Evolutionary conservation across 2,329 filamentous ascomycete species (phyloP), one percentile per base, ranked within the genome.

Genomic region (Calonectria pteridis): DNA sequence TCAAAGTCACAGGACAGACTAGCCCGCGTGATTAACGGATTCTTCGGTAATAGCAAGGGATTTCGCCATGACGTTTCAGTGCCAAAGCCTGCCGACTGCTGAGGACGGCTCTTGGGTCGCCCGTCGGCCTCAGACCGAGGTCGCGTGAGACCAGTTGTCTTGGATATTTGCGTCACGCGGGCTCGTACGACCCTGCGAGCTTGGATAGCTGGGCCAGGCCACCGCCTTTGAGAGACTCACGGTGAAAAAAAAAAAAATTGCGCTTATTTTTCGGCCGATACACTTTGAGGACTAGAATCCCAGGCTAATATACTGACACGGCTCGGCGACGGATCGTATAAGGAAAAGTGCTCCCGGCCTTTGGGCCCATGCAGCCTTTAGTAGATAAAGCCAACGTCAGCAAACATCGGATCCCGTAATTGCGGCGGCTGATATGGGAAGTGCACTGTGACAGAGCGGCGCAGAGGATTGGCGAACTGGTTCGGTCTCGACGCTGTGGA

Each of bases 391-490:
- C 62, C 59, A 78, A 75, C 69, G 79, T 80, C 71, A 78, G 62
- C 65, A 50, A 66, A 55, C 64, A 71, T 46, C 46, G 33, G 53
- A 67, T 74, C 67, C 72, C 73, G 67, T 73, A 73, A 73, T 65
- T 71, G 70, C 72, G 53, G 35, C 70, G 62, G 67, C 67, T 73
- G 69, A 75, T 59, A 74, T 73, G 70, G 71, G 16, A 74, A 72
- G 73, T 71, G 71, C 71, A 71, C 33, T 62, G 55, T 62, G 33
- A 62, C 33, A 28, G 9, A 64, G 49, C 58, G 69, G 71, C 43
- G 43, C 65, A 31, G 71, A 77, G 77, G 76, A 80, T 78, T 77
- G 76, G 78, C 76, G 77, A 80, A 78, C 75, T 53, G 71, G 75
- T 77, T 77, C 69, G 71, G 71, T 50, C 70, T 73, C 65, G 73